Conservation (phyloP, 257 asterid species). For the Fraxinus excelsior region DNA sequence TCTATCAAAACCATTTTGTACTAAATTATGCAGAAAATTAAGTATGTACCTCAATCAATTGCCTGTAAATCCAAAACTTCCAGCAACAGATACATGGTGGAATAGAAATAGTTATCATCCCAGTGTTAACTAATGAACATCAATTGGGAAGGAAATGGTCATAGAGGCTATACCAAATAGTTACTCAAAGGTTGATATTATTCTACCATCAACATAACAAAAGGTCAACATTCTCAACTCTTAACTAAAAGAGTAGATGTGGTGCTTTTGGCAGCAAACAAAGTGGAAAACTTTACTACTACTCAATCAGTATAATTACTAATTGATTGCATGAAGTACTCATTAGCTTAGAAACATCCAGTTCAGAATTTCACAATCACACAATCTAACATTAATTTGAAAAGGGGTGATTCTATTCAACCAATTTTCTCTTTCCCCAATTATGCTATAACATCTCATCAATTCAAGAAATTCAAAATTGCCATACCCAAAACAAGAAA, state of each 20-base stretch:
- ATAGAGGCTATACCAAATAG: not conserved
- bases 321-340: slow-evolving; percentile 3
- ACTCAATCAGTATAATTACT: slow-evolving; percentile 13
- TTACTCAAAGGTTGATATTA: not conserved
- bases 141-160: not conserved
- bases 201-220: not conserved
- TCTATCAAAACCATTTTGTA: not conserved
- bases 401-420: slow-evolving; percentile 3
- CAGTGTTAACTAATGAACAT: not conserved
- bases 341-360: slow-evolving; percentile 9
- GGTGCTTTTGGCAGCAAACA: not conserved
- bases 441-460: slow-evolving; percentile 1
- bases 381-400: slow-evolving; percentile 14
- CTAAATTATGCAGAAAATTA: not conserved
- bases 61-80: not conserved
- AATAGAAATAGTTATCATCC: not conserved
- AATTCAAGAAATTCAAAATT: slow-evolving; percentile 15
- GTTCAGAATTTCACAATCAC: slow-evolving; percentile 12
- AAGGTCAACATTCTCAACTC: not conserved
- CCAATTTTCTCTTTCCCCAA: not conserved
- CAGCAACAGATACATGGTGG: not conserved
- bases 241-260: not conserved
- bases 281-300: not conserved
- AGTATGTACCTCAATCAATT: not conserved
- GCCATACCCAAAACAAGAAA: not conserved